phyloP scores from a whole-genome alignment of 352 stramenopile species.

The Pythium apleroticum region DNA sequence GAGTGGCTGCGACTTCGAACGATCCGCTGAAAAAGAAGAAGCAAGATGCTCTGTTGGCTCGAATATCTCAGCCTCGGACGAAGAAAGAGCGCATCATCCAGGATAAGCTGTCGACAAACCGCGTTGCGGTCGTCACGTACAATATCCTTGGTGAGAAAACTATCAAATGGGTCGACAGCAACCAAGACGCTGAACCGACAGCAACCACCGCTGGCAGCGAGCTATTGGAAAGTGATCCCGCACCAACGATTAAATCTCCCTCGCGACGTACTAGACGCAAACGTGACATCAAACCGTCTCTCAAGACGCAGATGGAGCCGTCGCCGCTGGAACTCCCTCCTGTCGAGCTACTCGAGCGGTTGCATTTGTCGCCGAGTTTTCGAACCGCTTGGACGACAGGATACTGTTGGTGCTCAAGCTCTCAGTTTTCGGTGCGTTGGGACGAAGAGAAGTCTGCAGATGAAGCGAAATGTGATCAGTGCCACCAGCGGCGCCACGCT shows the following conservation, averaged over 20 bases:
- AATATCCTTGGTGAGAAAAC: slow-evolving; percentile 70
- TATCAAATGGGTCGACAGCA: slow-evolving; percentile 43
- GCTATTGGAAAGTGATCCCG: not conserved
- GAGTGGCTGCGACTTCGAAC: too few species aligned
- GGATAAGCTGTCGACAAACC: slow-evolving; percentile 27
- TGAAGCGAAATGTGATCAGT: slow-evolving; percentile 17
- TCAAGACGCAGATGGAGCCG: not conserved
- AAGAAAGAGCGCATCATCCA: slow-evolving; percentile 22
- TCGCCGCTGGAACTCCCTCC: slow-evolving; percentile 10
- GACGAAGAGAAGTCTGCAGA: slow-evolving; percentile 6
- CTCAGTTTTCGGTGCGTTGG: slow-evolving; percentile 15
- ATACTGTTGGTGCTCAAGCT: slow-evolving; percentile 61
- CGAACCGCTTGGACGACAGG: slow-evolving; percentile 48
- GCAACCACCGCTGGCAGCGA: not conserved
- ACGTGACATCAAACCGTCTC: not conserved
- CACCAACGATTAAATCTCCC: not conserved
- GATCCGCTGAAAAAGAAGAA: slow-evolving; percentile 3
- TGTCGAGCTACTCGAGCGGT: slow-evolving; percentile 29
- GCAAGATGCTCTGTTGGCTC: not conserved
- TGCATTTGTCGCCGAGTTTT: slow-evolving; percentile 50
- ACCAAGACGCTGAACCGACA: not conserved
- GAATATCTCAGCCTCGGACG: slow-evolving; percentile 24
- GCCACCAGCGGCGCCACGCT: slow-evolving; percentile 28
- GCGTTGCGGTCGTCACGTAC: slow-evolving; percentile 53
- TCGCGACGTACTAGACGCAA: not conserved